Evolutionary conservation across 106 monocot genomes (phyloP), one percentile per base, ranked within the genome.

Genomic region (Dioscorea zingiberensis): DNA sequence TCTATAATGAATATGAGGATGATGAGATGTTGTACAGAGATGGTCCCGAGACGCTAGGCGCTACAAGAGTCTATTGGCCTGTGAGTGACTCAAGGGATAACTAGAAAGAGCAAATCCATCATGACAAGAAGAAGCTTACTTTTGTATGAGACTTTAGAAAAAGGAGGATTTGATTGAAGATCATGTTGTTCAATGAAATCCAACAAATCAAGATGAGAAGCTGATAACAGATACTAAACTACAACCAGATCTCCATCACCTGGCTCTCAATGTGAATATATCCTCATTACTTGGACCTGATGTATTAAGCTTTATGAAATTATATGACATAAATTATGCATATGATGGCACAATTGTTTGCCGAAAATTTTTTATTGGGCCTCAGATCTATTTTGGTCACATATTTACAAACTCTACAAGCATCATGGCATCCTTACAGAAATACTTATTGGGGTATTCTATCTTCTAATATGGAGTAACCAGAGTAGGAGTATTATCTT

Each of bases 401-500:
- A 72, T 54, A 84, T 17, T 72, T 90, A 57, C 72, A 73, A 65
- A 69, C 71, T 65, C 47, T 87, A 53, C 87, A 87, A 74, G 83
- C 66, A 48, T 80, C 79, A 13, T 94, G 94, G 94, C 90, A 94
- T 64, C 94, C 94, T 44, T 85, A 71, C 59, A 87, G 94, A 56
- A 71, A 68, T 24, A 80, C 65, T 38, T 90, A 90, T 73, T 69
- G 87, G 67, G 84, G 87, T 11, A 62, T 90, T 64, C 80, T 94
- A 62, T 90, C 94, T 32, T 87, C 94, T 63, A 78, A 92, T 68
- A 75, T 85, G 48, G 88, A 91, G 69, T 71, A 29, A 77, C 79
- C 95, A 69, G 95, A 97, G 78, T 91, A 97, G 70, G 95, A 97
- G 59, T 91, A 78, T 69, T 91, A 85, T 76, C 54, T 97, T 54